Evolutionary conservation across 2,329 filamentous ascomycete genomes (phyloP), one percentile per base, ranked within the genome.

Genomic region (Epichloe sp.): DNA sequence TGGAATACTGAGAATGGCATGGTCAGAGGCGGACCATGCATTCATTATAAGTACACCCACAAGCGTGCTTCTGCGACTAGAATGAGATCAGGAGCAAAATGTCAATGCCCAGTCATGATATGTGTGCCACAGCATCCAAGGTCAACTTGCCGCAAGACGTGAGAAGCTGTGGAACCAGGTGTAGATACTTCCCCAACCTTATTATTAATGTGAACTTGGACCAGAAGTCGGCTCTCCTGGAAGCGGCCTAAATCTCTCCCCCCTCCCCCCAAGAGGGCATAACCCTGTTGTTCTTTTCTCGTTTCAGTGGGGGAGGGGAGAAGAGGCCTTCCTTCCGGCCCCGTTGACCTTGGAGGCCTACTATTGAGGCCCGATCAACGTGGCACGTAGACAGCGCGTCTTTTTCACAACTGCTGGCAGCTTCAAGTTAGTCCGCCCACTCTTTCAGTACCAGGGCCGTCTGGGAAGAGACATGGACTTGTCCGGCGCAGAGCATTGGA

Each of bases 331-430:
- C 26, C 44, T 51, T 38, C 45, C 36, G 35, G 31, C 49, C 47
- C 47, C 40, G 34, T 42, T 44, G 48, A 44, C 41, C 26, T 19
- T 44, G 15, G 48, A 23, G n/a, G 21, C 31, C 40, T 43, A 17
- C 38, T 42, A 50, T 50, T 53, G 51, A 57, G 51, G 54, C 54
- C 53, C 42, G 44, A 60, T 63, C 62, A 65, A 67, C 63, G 63
- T 67, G 65, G 63, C 64, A 65, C 58, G 50, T 58, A 58, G 54
- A 54, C 56, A 60, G 55, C 52, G 52, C 50, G 51, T 46, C 52
- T 54, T 49, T 44, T 40, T 26, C 11, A 35, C 40, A 38, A 26
- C n/a, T 31, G 26, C 26, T 31, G 48, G 34, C 31, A 44, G 44
- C 44, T 51, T 12, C 12, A 26, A 26, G 23, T 26, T 26, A 23